Percentiles rank a stretch among this genome's conserved stretches.
Conservation (phyloP, 169 alveolate species). For the Babesia caballi region DNA sequence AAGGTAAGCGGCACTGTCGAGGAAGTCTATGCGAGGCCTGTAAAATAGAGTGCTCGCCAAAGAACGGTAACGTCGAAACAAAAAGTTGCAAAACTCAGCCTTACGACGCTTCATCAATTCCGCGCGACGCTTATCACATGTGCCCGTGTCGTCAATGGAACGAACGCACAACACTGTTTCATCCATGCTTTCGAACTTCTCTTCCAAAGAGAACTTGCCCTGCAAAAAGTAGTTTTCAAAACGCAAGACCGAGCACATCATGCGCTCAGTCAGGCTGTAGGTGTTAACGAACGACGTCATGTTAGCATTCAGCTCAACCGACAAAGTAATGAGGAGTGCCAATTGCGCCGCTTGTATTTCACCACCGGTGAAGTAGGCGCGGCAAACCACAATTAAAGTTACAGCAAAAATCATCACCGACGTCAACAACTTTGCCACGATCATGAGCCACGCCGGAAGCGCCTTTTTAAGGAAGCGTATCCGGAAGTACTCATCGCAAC, state of each 20-base stretch:
- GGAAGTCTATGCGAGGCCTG: conserved; percentile 1
- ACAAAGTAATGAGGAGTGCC: conserved; percentile 5
- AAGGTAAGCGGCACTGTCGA: conserved; percentile 1
- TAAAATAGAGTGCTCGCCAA: not conserved
- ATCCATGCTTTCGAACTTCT: conserved; percentile 32
- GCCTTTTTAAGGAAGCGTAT: not conserved
- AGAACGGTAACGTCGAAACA: conserved; percentile 16
- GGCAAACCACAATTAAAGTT: not conserved
- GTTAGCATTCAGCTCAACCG: not conserved
- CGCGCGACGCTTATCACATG: not conserved
- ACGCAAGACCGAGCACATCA: conserved; percentile 14
- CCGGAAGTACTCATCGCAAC: conserved; percentile 9
- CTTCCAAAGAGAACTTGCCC: not conserved
- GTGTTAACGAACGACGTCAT: not conserved
- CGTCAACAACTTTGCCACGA: not conserved
- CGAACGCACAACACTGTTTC: conserved; percentile 7
- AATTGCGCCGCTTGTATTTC: not conserved
- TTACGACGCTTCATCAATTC: conserved; percentile 6
- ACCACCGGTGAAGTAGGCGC: not conserved
- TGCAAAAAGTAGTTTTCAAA: conserved; percentile 7
- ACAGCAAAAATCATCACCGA: not conserved
- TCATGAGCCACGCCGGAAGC: conserved; percentile 3
- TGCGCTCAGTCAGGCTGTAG: conserved; percentile 7
- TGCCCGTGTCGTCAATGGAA: not conserved
- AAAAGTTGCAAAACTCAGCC: conserved; percentile 7